Evolutionary conservation across 2,329 filamentous ascomycete genomes (phyloP).

Genomic region (Lasiodiplodia sp.): DNA sequence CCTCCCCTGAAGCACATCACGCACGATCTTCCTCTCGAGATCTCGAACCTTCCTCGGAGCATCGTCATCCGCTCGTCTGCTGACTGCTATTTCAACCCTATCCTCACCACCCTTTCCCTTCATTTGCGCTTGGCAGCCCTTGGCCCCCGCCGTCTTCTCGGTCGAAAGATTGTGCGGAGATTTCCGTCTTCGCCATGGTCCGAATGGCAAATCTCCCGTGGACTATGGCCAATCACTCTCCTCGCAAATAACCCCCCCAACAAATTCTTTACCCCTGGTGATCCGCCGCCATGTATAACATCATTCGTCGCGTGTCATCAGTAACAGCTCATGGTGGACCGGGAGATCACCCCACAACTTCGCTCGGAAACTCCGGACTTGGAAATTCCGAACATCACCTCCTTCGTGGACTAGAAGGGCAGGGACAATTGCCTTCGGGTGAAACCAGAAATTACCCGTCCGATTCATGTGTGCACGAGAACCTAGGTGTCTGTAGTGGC

Average conservation of each 20-base stretch:
- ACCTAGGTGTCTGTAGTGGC: no score
- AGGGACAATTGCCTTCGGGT: no score
- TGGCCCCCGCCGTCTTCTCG: no score
- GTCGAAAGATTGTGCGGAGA: background rate
- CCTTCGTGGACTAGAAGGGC: no score
- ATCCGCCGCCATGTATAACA: background rate
- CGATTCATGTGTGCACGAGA: no score
- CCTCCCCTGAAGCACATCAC: background rate
- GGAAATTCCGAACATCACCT: background rate
- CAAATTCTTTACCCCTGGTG: background rate
- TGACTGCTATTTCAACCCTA: background rate
- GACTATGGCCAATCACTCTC: background rate
- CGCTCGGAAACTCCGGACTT: background rate
- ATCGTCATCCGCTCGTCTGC: slow-evolving; percentile 7
- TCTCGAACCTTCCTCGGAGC: slow-evolving; percentile 5
- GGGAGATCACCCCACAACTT: background rate
- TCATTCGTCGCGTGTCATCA: background rate
- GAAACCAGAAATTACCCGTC: no score
- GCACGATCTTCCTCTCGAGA: background rate
- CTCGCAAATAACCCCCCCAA: background rate
- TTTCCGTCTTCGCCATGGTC: background rate
- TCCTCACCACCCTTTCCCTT: background rate
- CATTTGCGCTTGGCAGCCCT: background rate
- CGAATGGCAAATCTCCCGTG: background rate
- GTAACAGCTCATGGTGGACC: background rate